Evolutionary conservation across 192 early-diverging fungal species (phyloP).

Genomic region (Jimgerdemannia lactiflua): DNA sequence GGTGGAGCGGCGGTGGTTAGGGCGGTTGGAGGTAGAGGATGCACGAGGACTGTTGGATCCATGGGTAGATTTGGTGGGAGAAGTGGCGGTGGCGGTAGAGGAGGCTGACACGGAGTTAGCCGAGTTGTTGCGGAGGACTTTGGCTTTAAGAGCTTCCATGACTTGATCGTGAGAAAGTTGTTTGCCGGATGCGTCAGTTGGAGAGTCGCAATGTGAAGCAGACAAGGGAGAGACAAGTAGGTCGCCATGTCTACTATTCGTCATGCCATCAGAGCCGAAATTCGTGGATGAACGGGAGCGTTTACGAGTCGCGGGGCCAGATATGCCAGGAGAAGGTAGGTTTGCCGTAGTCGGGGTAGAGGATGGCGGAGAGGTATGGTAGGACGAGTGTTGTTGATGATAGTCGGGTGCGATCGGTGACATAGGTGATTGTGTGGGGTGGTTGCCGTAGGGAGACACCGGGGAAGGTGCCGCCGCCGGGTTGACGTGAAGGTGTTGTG

Average conservation of each 20-base stretch:
- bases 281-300: neutral
- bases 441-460: neutral
- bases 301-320: neutral
- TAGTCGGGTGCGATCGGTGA: neutral
- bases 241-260: neutral
- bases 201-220: neutral
- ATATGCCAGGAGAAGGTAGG: neutral
- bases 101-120: neutral
- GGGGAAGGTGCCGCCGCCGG: neutral
- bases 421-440: neutral
- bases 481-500: neutral
- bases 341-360: neutral
- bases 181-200: neutral
- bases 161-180: neutral
- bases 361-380: neutral
- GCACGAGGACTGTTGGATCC: neutral
- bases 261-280: neutral
- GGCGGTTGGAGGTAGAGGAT: neutral
- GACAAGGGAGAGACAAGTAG: neutral
- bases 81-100: neutral
- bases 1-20: neutral
- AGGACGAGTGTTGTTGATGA: neutral
- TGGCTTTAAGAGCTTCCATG: neutral
- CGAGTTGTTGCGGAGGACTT: neutral
- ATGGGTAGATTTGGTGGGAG: neutral